phyloP scores from a whole-genome alignment of 2,329 filamentous ascomycete species.

The Alternaria brassicae region DNA sequence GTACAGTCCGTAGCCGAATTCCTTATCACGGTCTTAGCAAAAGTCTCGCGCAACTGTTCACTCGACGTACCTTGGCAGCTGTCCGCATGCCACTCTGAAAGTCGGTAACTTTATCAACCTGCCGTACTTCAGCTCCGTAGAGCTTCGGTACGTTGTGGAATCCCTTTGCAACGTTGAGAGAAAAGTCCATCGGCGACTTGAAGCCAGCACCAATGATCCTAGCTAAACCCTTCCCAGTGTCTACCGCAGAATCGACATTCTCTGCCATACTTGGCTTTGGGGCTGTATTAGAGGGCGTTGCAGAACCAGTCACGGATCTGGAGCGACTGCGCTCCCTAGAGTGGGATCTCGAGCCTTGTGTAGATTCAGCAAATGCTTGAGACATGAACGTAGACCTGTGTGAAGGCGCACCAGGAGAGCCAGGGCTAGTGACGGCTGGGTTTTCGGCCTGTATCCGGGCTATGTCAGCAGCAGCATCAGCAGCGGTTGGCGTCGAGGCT shows the following conservation, averaged over 20 bases:
- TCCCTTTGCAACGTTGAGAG: slow-evolving; percentile 79
- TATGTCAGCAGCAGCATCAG: slow-evolving; percentile 16
- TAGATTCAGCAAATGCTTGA: slow-evolving; percentile 41
- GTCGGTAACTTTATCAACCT: slow-evolving; percentile 79
- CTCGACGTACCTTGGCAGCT: slow-evolving; percentile 68
- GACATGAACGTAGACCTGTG: slow-evolving; percentile 42
- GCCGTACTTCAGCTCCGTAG: slow-evolving; percentile 83
- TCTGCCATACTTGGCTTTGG: slow-evolving; percentile 22
- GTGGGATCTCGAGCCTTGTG: slow-evolving; percentile 37
- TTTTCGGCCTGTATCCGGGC: slow-evolving; percentile 16
- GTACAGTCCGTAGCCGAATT: slow-evolving; percentile 78
- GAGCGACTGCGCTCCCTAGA: slow-evolving; percentile 29
- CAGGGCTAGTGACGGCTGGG: slow-evolving; percentile 17
- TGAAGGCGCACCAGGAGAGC: slow-evolving; percentile 29
- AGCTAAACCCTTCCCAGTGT: slow-evolving; percentile 71
- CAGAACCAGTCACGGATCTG: slow-evolving; percentile 9
- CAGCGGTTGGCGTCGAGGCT: slow-evolving; percentile 27
- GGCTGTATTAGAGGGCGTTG: slow-evolving; percentile 22
- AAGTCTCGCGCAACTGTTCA: neutral
- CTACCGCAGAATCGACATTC: slow-evolving; percentile 64
- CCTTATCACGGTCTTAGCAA: slow-evolving; percentile 52
- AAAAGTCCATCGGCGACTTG: slow-evolving; percentile 84
- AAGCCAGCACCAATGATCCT: slow-evolving; percentile 78
- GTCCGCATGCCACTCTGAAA: slow-evolving; percentile 77
- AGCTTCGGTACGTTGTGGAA: slow-evolving; percentile 87